Percentiles rank a stretch among this genome's conserved stretches.
These are phyloP conservation scores for Pythium oligandrum DNA, from an alignment of 352 stramenopile genomes.

Conservation along the genomic window DNA sequence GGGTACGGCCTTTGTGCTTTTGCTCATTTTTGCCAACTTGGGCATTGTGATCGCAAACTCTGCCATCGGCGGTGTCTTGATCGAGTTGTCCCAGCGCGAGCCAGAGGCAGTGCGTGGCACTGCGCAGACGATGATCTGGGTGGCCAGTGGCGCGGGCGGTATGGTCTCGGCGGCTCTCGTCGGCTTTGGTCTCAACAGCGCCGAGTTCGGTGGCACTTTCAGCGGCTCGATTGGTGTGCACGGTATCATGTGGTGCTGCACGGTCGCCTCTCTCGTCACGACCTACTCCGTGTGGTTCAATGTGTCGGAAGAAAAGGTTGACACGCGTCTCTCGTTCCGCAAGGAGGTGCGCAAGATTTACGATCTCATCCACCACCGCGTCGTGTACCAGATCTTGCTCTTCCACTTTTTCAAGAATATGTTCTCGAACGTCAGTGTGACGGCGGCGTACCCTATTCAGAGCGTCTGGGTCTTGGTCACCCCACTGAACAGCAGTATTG, in stretches of 20 bases:
- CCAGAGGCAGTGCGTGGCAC: constrained; percentile 19
- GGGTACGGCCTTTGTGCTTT: constrained; percentile 28
- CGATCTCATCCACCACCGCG: constrained; percentile 21
- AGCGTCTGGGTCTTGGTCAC: constrained; percentile 23
- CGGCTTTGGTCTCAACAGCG: constrained; percentile 28
- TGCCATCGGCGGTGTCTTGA: constrained; percentile 34
- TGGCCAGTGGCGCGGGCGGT: constrained; percentile 8
- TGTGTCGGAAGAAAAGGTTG: constrained; percentile 17
- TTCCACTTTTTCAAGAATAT: constrained; percentile 31
- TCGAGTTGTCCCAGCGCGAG: constrained; percentile 34
- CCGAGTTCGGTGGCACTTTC: constrained; percentile 23
- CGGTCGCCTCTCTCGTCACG: constrained; percentile 13
- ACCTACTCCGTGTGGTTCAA: constrained; percentile 16
- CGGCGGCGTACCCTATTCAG: constrained; percentile 20
- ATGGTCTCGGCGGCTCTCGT: constrained; percentile 19
- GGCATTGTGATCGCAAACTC: constrained; percentile 55
- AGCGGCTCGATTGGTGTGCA: constrained; percentile 10
- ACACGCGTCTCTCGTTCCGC: constrained; percentile 9
- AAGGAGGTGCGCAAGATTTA: constrained; percentile 17
- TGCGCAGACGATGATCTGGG: constrained; percentile 26
- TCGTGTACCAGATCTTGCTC: constrained; percentile 23
- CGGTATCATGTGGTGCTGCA: constrained; percentile 15
- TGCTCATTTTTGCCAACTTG: constrained; percentile 50
- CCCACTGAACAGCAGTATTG: constrained; percentile 26
- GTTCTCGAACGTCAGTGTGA: constrained; percentile 22